phyloP scores from a whole-genome alignment of 1,139 yeast genomes.

The Pichia sp. region DNA sequence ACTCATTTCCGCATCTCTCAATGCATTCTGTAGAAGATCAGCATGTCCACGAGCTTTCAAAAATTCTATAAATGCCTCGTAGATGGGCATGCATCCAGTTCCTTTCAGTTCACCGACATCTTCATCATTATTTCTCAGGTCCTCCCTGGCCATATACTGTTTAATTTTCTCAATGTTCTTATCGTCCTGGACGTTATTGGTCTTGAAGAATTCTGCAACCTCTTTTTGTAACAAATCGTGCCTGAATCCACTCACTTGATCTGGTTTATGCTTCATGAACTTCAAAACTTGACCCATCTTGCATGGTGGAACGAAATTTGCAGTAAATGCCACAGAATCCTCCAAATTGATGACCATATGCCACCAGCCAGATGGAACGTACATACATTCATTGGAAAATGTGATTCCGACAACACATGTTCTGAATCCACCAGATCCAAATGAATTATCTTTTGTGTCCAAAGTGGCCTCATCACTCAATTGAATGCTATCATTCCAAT shows the following conservation, averaged over 20 bases:
- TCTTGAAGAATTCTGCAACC: constrained; percentile 12
- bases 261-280: constrained; percentile 59
- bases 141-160: constrained; percentile 16
- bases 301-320: constrained; percentile 71
- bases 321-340: constrained; percentile 75
- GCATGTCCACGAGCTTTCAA: constrained; percentile 31
- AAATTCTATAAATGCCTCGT: constrained; percentile 47
- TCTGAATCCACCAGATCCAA: constrained; percentile 15
- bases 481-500: constrained; percentile 52
- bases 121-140: constrained; percentile 25
- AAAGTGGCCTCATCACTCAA: constrained; percentile 30
- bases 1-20: constrained; percentile 25
- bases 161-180: constrained; percentile 22
- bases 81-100: constrained; percentile 42
- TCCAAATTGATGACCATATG: constrained; percentile 80
- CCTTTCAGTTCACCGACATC: constrained; percentile 35
- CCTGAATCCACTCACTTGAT: constrained; percentile 76
- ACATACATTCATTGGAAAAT: constrained; percentile 75
- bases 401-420: constrained; percentile 63
- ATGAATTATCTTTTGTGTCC: constrained; percentile 10
- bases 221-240: constrained; percentile 39
- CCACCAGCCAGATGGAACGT: constrained; percentile 97
- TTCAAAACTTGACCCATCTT: constrained; percentile 53
- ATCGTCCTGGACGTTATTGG: constrained; percentile 24
- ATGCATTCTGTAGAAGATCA: constrained; percentile 30